Conservation (phyloP, 1,284 basidiomycete species). For the Agroathelia rolfsii region DNA sequence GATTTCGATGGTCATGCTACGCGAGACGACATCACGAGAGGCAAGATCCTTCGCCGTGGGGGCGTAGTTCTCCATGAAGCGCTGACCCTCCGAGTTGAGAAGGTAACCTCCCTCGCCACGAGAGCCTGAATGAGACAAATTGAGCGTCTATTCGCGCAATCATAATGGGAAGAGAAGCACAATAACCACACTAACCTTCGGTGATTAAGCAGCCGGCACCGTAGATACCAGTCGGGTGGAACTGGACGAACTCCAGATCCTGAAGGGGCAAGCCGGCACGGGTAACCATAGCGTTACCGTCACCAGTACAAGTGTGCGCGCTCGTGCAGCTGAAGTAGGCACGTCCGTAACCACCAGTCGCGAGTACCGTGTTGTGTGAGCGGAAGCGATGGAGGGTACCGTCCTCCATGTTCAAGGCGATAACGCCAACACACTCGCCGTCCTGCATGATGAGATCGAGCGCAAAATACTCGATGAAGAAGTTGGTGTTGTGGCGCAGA, state of each 20-base stretch:
- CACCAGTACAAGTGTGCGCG: slow-evolving; percentile 98
- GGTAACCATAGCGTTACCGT: slow-evolving; percentile 98
- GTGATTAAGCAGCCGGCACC: slow-evolving; percentile 99
- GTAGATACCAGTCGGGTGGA: slow-evolving; percentile 99
- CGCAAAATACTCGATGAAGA: slow-evolving; percentile 99
- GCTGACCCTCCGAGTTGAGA: slow-evolving; percentile 97
- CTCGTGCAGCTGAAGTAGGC: slow-evolving; percentile 99
- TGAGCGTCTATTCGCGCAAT: slow-evolving; percentile 2
- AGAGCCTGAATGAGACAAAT: slow-evolving; percentile 51
- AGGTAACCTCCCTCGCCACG: slow-evolving; percentile 99
- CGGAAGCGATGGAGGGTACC: slow-evolving; percentile 98
- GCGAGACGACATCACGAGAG: slow-evolving; percentile 98
- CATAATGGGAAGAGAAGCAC: background rate
- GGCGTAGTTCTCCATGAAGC: slow-evolving; percentile 99
- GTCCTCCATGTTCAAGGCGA: slow-evolving; percentile 99
- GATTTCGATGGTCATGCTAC: slow-evolving; percentile 98
- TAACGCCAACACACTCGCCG: slow-evolving; percentile 98
- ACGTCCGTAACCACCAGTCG: slow-evolving; percentile 97
- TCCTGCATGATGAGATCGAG: slow-evolving; percentile 98
- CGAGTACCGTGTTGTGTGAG: slow-evolving; percentile 95
- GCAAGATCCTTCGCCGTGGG: slow-evolving; percentile 99
- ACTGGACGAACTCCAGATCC: slow-evolving; percentile 98
- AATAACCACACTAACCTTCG: slow-evolving; percentile 52
- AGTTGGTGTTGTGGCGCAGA: slow-evolving; percentile 98
- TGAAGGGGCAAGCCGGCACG: slow-evolving; percentile 95